Base-by-base conservation (phyloP, 78 protist genomes). In the Chrysochromulina parva region DNA sequence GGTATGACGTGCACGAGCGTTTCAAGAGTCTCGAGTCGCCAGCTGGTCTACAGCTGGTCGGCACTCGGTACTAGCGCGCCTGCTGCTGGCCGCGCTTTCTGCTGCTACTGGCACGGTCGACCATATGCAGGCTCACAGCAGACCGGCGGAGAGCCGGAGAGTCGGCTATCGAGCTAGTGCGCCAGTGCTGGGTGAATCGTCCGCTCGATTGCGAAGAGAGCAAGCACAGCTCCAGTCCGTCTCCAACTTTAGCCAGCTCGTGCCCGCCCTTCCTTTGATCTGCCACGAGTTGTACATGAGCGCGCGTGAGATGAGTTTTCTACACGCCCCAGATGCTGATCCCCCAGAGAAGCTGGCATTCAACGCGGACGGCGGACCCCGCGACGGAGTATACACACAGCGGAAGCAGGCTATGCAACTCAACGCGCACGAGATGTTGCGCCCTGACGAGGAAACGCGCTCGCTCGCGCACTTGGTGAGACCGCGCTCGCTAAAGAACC, bases 1-100 rank as follows among this genome's bases (percentile, higher is more conserved):
- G 71, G 52, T 82, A 26, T n/a, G 88, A 82, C 28, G 50, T 57
- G 48, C 88, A 82, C 71, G 71, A 67, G 62, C 88, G 88, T 3
- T 82, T 82, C 20, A 14, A 22, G 28, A 47, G n/a, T 26, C 54
- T 76, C 24, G 22, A 22, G 13, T 16, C 62, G 11, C 14, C 26
- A 2, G 88, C 22, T 10, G 88, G 66, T 20, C 7, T 3, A 5
- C 26, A 6, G 19, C n/a, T 28, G 13, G 22, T 82, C 22, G 26
- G 38, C 38, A 38, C 38, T 38, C 38, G 38, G 38, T 38, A 38
- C 38, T 1, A 4, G 55, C 88, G 26, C 88, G 88, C 50, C 88
- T 82, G 6, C 88, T 58, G 50, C 65, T 82, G 22, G 66, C 88
- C 24, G 88, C 88, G n/a, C 53, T 82, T 5, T 82, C 55, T 71